Conservation (phyloP, 1,284 basidiomycete species). For the Tetrapyrgos nigripes region DNA sequence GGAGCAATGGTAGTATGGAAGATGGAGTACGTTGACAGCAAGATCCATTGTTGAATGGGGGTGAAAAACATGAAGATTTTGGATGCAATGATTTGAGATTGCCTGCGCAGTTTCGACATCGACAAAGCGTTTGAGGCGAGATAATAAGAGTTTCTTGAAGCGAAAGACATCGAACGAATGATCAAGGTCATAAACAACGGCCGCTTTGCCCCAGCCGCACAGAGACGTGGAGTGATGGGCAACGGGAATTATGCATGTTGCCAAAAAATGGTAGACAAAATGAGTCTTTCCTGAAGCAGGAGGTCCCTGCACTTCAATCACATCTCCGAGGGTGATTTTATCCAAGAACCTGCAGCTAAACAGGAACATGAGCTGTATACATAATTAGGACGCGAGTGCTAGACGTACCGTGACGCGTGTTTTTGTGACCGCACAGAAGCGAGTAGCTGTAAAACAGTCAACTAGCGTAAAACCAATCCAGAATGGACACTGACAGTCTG, state of each 20-base stretch:
- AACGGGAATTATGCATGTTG: slow-evolving; percentile 64
- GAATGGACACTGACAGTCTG: slow-evolving; percentile 24
- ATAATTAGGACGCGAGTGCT: not conserved
- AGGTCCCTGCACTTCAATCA: slow-evolving; percentile 79
- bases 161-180: slow-evolving; percentile 62
- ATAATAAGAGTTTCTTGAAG: slow-evolving; percentile 56
- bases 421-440: slow-evolving; percentile 13
- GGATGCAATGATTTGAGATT: slow-evolving; percentile 51
- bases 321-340: slow-evolving; percentile 57
- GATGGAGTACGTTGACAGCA: slow-evolving; percentile 63
- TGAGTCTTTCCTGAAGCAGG: slow-evolving; percentile 78
- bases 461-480: slow-evolving; percentile 7
- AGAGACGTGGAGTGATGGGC: slow-evolving; percentile 36
- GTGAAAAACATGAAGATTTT: slow-evolving; percentile 67
- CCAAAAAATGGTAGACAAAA: slow-evolving; percentile 67
- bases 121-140: slow-evolving; percentile 41
- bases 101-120: slow-evolving; percentile 31
- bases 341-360: no score
- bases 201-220: slow-evolving; percentile 67
- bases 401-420: not conserved
- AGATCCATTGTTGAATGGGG: slow-evolving; percentile 72
- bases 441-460: slow-evolving; percentile 35
- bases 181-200: slow-evolving; percentile 74
- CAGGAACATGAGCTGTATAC: no score
- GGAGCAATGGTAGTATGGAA: slow-evolving; percentile 61